These are phyloP conservation scores for Dissophora globulifera DNA, from an alignment of 192 early-diverging fungal genomes.

Conservation along the genomic window DNA sequence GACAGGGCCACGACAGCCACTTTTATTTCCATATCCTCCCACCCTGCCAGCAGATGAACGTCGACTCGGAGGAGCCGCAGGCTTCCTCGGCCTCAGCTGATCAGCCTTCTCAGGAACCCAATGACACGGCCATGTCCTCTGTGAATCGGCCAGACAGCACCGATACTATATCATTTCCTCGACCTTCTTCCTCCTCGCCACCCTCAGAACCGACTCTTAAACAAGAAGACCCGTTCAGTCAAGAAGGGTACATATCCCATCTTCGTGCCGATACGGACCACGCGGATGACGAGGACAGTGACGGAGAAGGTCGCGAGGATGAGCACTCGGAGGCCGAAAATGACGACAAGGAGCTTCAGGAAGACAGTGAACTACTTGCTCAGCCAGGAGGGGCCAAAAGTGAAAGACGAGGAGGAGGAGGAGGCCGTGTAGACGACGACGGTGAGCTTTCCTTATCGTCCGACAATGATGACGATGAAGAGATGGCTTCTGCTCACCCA, in stretches of 20 bases:
- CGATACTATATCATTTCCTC: constrained; percentile 18
- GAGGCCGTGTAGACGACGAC: constrained; percentile 2
- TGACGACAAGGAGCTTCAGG: neutral
- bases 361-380: too few relatives aligned
- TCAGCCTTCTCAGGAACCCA: neutral
- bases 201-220: neutral
- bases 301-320: constrained; percentile 6
- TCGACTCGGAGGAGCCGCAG: neutral
- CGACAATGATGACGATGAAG: constrained; percentile 33
- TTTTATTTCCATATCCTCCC: neutral
- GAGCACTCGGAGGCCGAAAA: constrained; percentile 7
- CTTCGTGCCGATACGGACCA: neutral
- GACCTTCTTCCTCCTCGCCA: neutral
- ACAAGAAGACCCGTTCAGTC: neutral
- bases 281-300: constrained; percentile 5
- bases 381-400: neutral
- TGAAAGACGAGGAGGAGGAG: neutral
- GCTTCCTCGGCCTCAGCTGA: neutral
- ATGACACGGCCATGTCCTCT: neutral
- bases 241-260: neutral
- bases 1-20: too few relatives aligned
- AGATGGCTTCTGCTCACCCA: neutral
- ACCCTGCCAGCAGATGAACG: neutral
- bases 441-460: constrained; percentile 29
- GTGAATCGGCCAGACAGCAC: constrained; percentile 16